Conservation (phyloP, 306 rosid genomes). For the Purshia tridentata region DNA sequence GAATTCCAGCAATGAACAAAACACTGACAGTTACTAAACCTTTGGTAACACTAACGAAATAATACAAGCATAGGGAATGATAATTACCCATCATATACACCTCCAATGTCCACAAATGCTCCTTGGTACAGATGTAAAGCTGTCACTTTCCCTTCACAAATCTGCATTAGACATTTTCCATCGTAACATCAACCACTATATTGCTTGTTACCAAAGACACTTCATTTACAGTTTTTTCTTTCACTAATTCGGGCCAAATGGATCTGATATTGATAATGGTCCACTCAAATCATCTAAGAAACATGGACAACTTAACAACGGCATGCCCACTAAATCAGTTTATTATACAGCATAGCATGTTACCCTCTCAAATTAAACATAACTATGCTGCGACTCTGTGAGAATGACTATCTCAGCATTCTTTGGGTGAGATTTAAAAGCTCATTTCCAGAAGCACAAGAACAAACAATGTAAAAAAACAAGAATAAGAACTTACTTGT, state of each 20-base stretch:
- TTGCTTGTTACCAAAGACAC: not conserved
- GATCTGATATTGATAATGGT: not conserved
- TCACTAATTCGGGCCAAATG: not conserved
- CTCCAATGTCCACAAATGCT: conserved; percentile 97
- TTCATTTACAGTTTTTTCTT: not conserved
- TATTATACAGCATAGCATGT: not conserved
- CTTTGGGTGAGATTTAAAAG: not conserved
- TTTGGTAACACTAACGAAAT: not conserved
- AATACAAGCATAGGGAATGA: conserved; percentile 12
- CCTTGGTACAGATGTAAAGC: conserved; percentile 92
- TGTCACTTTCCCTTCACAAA: conserved; percentile 82
- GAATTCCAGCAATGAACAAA: not conserved
- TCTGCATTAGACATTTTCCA: conserved; percentile 48
- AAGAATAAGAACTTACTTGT: conserved; percentile 58
- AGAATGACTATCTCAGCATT: not conserved
- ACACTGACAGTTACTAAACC: not conserved
- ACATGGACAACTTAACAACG: too few species aligned
- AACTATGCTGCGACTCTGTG: not conserved
- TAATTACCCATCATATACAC: conserved; percentile 86
- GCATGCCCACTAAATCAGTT: not conserved
- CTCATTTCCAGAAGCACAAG: not conserved
- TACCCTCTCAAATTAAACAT: conserved; percentile 10
- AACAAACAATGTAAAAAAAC: not conserved
- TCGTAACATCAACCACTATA: not conserved
- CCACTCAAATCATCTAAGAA: too few species aligned